Evolutionary conservation across 208 protist genomes (phyloP), one percentile per base, ranked within the genome.

Genomic region (Strigomonas galati): DNA sequence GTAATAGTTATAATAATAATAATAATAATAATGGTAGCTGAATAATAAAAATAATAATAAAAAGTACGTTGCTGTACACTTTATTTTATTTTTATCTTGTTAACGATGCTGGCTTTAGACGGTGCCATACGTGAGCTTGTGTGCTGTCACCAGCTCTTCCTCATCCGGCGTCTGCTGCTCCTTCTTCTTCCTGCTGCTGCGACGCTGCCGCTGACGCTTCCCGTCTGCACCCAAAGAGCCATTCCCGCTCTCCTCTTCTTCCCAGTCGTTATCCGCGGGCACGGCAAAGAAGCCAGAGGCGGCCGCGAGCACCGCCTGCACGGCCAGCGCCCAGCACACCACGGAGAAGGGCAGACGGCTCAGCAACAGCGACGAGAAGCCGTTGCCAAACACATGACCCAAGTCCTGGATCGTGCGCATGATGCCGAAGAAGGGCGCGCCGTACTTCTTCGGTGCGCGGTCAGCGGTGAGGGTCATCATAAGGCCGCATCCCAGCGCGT

Each of bases 381-480:
- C 62, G 7, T 79, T 74, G 37, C 79, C 79, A 0, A 88, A 48
- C 4, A 93, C 76, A 60, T 96, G 87, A 19, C 85, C 87, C 24
- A 87, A 52, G 65, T 96, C 87, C 56, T 91, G 75, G 49, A 95
- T 62, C 12, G 77, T 93, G 14, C 84, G 82, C 79, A 96, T 89
- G 56, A 96, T 84, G 44, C 85, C 90, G 67, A 93, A 92, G 65
- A 93, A 96, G 9, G 69, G 77, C 0, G 79, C 85, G 32, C 76
- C 80, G 62, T 84, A 79, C 5, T 62, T 44, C 35, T 71, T 60
- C 24, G 87, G 84, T 2, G 83, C 84, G 10, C 77, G 67, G 64
- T 93, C 87, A 0, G 87, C 85, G 14, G 80, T 85, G 52, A 93
- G 74, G 21, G 85, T 93, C 83, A 96, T 88, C 46, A 92, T 23